A percentile compares a stretch with the other conserved stretches of the same genome.
Conservation (phyloP, 108 stramenopile genomes). For the Mediolabrus comicus region DNA sequence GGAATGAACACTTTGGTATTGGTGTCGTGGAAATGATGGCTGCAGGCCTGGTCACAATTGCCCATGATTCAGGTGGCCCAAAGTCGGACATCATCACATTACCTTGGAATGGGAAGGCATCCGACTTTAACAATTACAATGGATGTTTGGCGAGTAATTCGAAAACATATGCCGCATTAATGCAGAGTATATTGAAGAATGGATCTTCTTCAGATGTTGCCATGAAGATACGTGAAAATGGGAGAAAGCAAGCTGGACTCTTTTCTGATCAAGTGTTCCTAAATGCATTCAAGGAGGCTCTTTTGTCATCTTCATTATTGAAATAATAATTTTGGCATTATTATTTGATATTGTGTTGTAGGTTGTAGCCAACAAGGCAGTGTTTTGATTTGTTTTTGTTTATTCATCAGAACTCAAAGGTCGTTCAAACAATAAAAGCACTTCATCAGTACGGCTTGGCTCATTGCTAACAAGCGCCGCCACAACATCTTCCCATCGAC, state of each 20-base stretch:
- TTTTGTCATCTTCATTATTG: constrained; percentile 41
- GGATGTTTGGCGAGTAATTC: constrained; percentile 77
- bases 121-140: constrained; percentile 10
- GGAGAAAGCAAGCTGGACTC: constrained; percentile 52
- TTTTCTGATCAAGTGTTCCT: constrained; percentile 77
- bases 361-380: too few relatives aligned
- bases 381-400: not conserved
- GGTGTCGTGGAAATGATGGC: constrained; percentile 99
- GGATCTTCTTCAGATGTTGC: constrained; percentile 20
- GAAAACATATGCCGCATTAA: constrained; percentile 74
- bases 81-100: constrained; percentile 74
- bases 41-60: constrained; percentile 91
- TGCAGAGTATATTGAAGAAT: constrained; percentile 58
- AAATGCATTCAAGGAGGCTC: constrained; percentile 37
- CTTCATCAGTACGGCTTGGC: constrained; percentile 69
- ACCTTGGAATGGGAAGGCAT: constrained; percentile 14
- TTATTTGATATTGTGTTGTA: too few relatives aligned
- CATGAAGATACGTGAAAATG: constrained; percentile 45
- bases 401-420: constrained; percentile 19
- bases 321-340: constrained; percentile 12
- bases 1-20: constrained; percentile 99
- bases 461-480: constrained; percentile 71
- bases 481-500: constrained; percentile 69
- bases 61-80: constrained; percentile 97
- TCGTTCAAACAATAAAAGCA: constrained; percentile 81